These are phyloP conservation scores for Raffaelea arxii DNA, from an alignment of 2,329 filamentous ascomycete species.

Conservation along the genomic window DNA sequence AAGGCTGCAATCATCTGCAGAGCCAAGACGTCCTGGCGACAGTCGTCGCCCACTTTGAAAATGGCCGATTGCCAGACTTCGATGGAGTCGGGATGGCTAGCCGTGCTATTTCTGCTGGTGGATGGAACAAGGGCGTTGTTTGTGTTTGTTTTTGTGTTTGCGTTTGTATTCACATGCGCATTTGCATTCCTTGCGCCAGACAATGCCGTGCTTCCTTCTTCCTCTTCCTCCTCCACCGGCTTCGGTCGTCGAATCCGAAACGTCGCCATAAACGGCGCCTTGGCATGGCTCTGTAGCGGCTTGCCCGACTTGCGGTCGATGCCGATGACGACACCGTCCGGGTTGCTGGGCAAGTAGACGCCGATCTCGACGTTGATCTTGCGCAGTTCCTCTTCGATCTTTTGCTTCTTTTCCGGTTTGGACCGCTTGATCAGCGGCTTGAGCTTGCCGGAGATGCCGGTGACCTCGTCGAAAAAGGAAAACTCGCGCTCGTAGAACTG, in stretches of 20 bases:
- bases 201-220: constrained; percentile 30
- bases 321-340: constrained; percentile 91
- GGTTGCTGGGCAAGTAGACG: constrained; percentile 94
- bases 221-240: constrained; percentile 41
- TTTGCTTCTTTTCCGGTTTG: constrained; percentile 97
- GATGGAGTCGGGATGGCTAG: too few species aligned
- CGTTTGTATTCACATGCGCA: constrained; percentile 6
- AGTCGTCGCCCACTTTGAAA: constrained; percentile 99
- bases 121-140: constrained; percentile 9
- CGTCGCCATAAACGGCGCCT: constrained; percentile 97
- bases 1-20: constrained; percentile 98
- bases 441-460: constrained; percentile 87
- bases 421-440: constrained; percentile 85
- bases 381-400: constrained; percentile 95
- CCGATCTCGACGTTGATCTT: constrained; percentile 97
- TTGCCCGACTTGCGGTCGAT: constrained; percentile 98
- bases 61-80: constrained; percentile 99
- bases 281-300: constrained; percentile 93
- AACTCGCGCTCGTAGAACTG: constrained; percentile 93
- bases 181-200: not conserved
- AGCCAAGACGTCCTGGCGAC: constrained; percentile 90
- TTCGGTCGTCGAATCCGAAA: constrained; percentile 88
- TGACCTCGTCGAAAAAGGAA: constrained; percentile 96
- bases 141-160: constrained; percentile 21
- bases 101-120: constrained; percentile 38